Conservation (phyloP, 2,329 filamentous ascomycete genomes). For the Claviceps monticola region DNA sequence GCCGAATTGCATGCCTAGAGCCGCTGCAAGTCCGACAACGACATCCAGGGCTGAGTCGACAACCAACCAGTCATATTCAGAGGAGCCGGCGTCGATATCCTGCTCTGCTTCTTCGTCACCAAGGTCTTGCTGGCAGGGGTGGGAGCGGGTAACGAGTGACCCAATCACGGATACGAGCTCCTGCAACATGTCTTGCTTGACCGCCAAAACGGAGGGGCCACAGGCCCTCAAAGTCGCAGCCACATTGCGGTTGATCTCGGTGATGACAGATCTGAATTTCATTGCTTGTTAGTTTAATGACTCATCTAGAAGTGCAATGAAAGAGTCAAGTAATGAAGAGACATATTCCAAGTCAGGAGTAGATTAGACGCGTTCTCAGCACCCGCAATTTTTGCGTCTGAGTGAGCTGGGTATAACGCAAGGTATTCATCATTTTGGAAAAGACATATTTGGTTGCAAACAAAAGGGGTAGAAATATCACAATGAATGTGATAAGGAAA, state of each 20-base stretch:
- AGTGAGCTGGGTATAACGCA: slow-evolving; percentile 99
- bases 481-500: slow-evolving; percentile 8
- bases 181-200: slow-evolving; percentile 53
- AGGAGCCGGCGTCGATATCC: slow-evolving; percentile 61
- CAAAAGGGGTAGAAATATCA: slow-evolving; percentile 5
- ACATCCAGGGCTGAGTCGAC: slow-evolving; percentile 91
- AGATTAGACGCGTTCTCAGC: slow-evolving; percentile 63
- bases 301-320: neutral
- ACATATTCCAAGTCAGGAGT: slow-evolving; percentile 17
- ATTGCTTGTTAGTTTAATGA: neutral
- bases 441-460: too few relatives aligned
- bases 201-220: slow-evolving; percentile 70
- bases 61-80: slow-evolving; percentile 95
- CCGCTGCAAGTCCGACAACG: slow-evolving; percentile 68
- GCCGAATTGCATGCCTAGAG: slow-evolving; percentile 66
- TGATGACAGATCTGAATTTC: slow-evolving; percentile 59
- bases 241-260: slow-evolving; percentile 89
- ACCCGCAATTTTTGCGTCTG: slow-evolving; percentile 75
- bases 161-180: slow-evolving; percentile 63
- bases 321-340: slow-evolving; percentile 7
- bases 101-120: slow-evolving; percentile 67
- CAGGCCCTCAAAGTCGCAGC: slow-evolving; percentile 82
- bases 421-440: slow-evolving; percentile 64
- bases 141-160: slow-evolving; percentile 74
- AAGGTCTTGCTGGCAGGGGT: slow-evolving; percentile 85